These are phyloP conservation scores for Ilyonectria robusta DNA, from an alignment of 2,329 filamentous ascomycete genomes.

Conservation along the genomic window DNA sequence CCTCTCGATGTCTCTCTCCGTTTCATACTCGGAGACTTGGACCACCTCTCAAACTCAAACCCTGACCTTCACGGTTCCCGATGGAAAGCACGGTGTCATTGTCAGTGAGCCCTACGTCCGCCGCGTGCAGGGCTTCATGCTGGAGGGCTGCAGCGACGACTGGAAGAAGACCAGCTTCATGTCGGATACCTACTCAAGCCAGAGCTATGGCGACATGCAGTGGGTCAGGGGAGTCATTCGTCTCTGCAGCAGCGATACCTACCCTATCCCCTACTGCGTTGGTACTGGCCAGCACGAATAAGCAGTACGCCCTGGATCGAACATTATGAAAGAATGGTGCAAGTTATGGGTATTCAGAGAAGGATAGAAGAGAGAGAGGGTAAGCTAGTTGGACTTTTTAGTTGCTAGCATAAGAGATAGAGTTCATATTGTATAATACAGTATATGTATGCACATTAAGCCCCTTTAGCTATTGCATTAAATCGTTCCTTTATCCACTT, in stretches of 20 bases:
- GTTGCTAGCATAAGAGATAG: too few relatives aligned
- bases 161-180: slow-evolving; percentile 28
- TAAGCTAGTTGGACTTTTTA: too few relatives aligned
- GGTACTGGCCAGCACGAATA: slow-evolving; percentile 33
- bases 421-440: too few relatives aligned
- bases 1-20: slow-evolving; percentile 22
- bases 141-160: slow-evolving; percentile 37
- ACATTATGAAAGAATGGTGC: too few relatives aligned
- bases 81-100: slow-evolving; percentile 36
- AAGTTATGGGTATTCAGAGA: too few relatives aligned
- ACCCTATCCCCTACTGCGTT: slow-evolving; percentile 42
- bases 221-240: slow-evolving; percentile 45
- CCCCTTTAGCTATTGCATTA: background rate
- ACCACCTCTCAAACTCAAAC: slow-evolving; percentile 36
- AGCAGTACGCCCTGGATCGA: background rate
- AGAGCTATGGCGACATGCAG: slow-evolving; percentile 35
- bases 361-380: too few relatives aligned
- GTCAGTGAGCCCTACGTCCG: slow-evolving; percentile 44
- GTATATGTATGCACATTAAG: too few relatives aligned
- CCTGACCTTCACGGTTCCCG: slow-evolving; percentile 32
- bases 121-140: slow-evolving; percentile 34
- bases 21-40: slow-evolving; percentile 36
- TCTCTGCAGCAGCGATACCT: slow-evolving; percentile 39
- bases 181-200: slow-evolving; percentile 36
- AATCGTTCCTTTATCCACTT: slow-evolving; percentile 23